Evolutionary conservation across 495 filamentous ascomycete genomes (phyloP).

Genomic region (Penicillium waksmanii): DNA sequence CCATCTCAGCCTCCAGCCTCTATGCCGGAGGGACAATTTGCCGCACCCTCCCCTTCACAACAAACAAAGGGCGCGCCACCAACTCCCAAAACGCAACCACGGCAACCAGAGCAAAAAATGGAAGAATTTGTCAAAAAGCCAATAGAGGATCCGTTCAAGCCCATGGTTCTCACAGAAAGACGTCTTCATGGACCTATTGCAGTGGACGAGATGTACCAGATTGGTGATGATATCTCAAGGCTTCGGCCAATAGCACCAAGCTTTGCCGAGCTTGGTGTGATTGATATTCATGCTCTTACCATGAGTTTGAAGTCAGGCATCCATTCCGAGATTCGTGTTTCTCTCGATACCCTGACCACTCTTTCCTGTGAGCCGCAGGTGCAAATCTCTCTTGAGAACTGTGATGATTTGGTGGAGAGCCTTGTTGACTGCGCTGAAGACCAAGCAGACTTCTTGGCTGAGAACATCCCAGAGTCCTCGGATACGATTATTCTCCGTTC

Average conservation of each 20-base stretch:
- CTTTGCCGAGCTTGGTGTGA: conserved; percentile 77
- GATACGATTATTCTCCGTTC: conserved; percentile 77
- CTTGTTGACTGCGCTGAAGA: conserved; percentile 90
- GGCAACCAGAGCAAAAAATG: conserved; percentile 44
- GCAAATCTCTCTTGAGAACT: conserved; percentile 69
- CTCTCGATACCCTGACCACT: conserved; percentile 79
- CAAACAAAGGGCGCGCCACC: conserved; percentile 38
- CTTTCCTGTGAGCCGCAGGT: conserved; percentile 66
- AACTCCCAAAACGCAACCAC: conserved; percentile 49
- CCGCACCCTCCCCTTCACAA: conserved; percentile 39
- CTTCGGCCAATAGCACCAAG: conserved; percentile 73
- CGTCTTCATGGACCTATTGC: conserved; percentile 68
- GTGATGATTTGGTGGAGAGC: conserved; percentile 86
- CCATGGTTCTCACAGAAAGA: conserved; percentile 59
- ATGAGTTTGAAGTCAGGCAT: conserved; percentile 93
- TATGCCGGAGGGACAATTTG: conserved; percentile 39
- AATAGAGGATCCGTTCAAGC: conserved; percentile 54
- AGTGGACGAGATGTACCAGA: conserved; percentile 59
- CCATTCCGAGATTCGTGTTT: conserved; percentile 81
- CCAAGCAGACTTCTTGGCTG: conserved; percentile 76
- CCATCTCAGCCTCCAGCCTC: conserved; percentile 42
- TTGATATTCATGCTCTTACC: conserved; percentile 90
- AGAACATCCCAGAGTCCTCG: conserved; percentile 80
- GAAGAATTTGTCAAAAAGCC: conserved; percentile 52
- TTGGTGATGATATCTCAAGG: conserved; percentile 64